Evolutionary conservation across 1,284 basidiomycete species (phyloP).

Genomic region (Ceratobasidium sp.): DNA sequence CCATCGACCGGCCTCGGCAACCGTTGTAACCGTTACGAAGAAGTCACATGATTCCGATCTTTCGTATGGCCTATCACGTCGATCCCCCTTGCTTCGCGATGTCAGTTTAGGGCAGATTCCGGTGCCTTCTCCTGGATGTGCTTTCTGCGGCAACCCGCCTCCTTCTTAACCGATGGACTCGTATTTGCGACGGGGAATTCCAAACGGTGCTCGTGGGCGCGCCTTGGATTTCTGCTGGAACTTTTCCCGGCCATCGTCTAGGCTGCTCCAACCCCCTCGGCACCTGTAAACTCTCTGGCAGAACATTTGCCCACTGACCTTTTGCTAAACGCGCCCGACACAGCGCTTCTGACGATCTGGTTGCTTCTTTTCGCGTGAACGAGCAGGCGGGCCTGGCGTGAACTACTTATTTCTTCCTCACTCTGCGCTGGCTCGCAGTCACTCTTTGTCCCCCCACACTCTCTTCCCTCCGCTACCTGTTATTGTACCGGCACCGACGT

Average conservation of each 20-base stretch:
- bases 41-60: neutral
- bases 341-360: slow-evolving; percentile 30
- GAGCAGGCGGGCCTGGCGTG: neutral
- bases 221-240: slow-evolving; percentile 2
- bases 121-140: slow-evolving; percentile 33
- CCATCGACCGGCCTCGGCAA: slow-evolving; percentile 17
- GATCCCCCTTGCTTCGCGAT: slow-evolving; percentile 13
- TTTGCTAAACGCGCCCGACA: slow-evolving; percentile 3
- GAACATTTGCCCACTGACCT: slow-evolving; percentile 15
- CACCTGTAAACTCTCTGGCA: slow-evolving; percentile 10
- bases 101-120: slow-evolving; percentile 29
- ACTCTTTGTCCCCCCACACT: neutral
- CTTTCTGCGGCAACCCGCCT: too few relatives aligned
- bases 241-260: neutral
- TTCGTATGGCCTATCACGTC: slow-evolving; percentile 8
- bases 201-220: slow-evolving; percentile 10
- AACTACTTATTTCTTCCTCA: slow-evolving; percentile 14
- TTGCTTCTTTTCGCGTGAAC: slow-evolving; percentile 20
- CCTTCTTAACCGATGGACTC: neutral
- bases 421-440: slow-evolving; percentile 27
- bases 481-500: neutral
- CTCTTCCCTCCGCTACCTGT: neutral
- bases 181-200: slow-evolving; percentile 12
- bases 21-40: neutral
- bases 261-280: slow-evolving; percentile 1